Conservation (phyloP, 2,329 filamentous ascomycete genomes). For the Sarocladium strictum region DNA sequence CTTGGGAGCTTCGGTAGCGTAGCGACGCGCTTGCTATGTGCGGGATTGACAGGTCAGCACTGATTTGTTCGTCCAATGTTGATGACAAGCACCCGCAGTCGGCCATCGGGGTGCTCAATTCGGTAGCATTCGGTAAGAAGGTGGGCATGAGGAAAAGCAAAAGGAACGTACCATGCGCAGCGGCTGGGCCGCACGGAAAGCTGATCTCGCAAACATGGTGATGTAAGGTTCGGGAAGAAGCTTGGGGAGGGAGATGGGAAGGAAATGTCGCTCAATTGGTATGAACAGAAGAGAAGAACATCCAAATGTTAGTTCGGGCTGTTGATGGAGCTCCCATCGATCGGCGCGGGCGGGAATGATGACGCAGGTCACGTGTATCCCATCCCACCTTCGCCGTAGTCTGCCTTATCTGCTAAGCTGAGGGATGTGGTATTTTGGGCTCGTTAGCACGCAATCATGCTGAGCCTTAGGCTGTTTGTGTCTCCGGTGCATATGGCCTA, state of each 20-base stretch:
- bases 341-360: neutral
- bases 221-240: slow-evolving; percentile 6
- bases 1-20: slow-evolving; percentile 60
- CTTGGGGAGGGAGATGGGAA: neutral
- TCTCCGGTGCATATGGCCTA: too few species aligned
- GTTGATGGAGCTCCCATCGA: slow-evolving; percentile 4
- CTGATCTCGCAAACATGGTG: slow-evolving; percentile 38
- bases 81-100: slow-evolving; percentile 9
- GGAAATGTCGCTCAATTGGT: slow-evolving; percentile 21
- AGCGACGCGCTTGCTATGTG: slow-evolving; percentile 46
- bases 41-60: slow-evolving; percentile 17
- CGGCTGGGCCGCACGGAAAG: slow-evolving; percentile 58
- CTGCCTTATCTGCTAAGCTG: too few species aligned
- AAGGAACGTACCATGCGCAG: slow-evolving; percentile 52
- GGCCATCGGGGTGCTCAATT: slow-evolving; percentile 9
- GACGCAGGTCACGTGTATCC: slow-evolving; percentile 11
- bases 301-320: slow-evolving; percentile 2
- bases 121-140: neutral
- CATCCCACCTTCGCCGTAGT: too few species aligned
- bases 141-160: neutral
- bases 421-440: too few species aligned
- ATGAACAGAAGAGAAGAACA: neutral
- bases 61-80: slow-evolving; percentile 10
- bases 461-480: too few species aligned
- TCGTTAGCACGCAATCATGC: too few species aligned